phyloP scores from a whole-genome alignment of 371 early-diverging fungal species.

The Haplosporangium sp. region DNA sequence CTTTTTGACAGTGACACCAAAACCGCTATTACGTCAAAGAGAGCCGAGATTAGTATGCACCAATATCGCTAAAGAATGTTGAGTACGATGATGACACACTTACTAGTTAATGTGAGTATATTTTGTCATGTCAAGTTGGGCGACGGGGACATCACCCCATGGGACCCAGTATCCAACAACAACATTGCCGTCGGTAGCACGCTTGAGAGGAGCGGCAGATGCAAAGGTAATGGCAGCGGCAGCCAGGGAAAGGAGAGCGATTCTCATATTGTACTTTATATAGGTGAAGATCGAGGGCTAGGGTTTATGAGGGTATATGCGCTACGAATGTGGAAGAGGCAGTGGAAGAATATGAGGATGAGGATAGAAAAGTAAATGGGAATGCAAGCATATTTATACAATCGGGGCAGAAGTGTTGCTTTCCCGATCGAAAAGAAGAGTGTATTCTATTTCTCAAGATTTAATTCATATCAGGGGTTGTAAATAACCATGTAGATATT shows the following conservation, averaged over 20 bases:
- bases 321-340: background rate
- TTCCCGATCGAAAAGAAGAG: background rate
- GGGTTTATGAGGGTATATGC: background rate
- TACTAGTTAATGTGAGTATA: conserved; percentile 76
- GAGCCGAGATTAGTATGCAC: background rate
- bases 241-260: conserved; percentile 43
- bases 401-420: conserved; percentile 4
- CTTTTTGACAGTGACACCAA: conserved; percentile 53
- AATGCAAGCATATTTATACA: conserved; percentile 1
- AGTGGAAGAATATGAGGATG: conserved; percentile 2
- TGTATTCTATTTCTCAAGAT: conserved; percentile 6
- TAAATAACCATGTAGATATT: background rate
- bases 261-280: conserved; percentile 20
- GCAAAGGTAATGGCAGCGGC: conserved; percentile 36
- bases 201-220: conserved; percentile 40
- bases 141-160: conserved; percentile 71
- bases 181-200: conserved; percentile 32
- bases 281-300: background rate
- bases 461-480: conserved; percentile 16
- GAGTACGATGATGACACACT: conserved; percentile 19
- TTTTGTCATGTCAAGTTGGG: conserved; percentile 64
- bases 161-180: conserved; percentile 70
- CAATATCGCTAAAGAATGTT: conserved; percentile 1
- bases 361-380: conserved; percentile 10
- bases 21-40: conserved; percentile 22